Percentiles rank a stretch among this genome's conserved stretches.
Conservation (phyloP, 2,329 filamentous ascomycete species). For the Verticillium zaregamsianum region DNA sequence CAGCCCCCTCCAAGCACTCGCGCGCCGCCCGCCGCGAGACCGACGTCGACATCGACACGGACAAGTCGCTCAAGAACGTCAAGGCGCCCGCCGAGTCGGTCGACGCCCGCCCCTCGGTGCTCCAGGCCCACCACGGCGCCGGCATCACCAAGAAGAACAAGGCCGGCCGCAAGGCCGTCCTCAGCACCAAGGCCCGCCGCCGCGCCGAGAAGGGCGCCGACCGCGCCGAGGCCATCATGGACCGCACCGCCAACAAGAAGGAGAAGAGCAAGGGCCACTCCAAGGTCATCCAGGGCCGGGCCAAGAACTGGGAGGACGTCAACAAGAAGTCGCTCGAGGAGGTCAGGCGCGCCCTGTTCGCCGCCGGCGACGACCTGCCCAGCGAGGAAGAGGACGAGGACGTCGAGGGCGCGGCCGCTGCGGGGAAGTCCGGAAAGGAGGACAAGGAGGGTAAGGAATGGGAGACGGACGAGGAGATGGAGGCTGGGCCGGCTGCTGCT, state of each 20-base stretch:
- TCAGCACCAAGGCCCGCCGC: conserved; percentile 51
- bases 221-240: conserved; percentile 55
- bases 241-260: conserved; percentile 53
- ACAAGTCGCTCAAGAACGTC: conserved; percentile 65
- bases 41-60: conserved; percentile 65
- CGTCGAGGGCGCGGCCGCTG: conserved; percentile 14
- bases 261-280: conserved; percentile 49
- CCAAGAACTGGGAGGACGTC: conserved; percentile 55
- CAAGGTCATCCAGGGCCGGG: conserved; percentile 41
- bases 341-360: conserved; percentile 5
- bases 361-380: conserved; percentile 17
- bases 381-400: conserved; percentile 13
- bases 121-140: conserved; percentile 61
- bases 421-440: conserved; percentile 2
- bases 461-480: conserved; percentile 32
- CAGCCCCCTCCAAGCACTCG: conserved; percentile 65
- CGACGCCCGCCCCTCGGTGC: conserved; percentile 58
- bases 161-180: conserved; percentile 45
- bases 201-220: conserved; percentile 55
- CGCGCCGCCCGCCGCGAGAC: conserved; percentile 70
- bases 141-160: conserved; percentile 67
- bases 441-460: conserved; percentile 14
- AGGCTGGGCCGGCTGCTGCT: conserved; percentile 14
- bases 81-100: conserved; percentile 44
- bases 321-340: conserved; percentile 32